Conservation (phyloP, 257 asterid genomes). For the Primulina huaijiensis region DNA sequence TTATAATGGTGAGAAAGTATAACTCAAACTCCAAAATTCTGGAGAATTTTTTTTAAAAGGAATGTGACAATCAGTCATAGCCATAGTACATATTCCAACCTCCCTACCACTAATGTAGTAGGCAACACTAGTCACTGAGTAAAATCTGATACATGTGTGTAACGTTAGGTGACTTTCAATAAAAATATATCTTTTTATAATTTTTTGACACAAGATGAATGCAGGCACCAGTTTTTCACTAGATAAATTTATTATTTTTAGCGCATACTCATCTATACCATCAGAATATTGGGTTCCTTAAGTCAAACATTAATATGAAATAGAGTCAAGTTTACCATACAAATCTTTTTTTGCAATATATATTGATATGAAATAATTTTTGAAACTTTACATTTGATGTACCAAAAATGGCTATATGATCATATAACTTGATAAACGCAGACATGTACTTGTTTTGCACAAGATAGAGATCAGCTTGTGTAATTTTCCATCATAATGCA, state of each 20-base stretch:
- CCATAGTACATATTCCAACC: neutral
- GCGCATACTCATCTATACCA: neutral
- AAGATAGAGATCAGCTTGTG: neutral
- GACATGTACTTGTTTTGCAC: neutral
- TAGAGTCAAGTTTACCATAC: neutral
- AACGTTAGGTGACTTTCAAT: too few relatives aligned
- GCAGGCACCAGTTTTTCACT: neutral
- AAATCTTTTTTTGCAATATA: neutral
- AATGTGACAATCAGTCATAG: neutral
- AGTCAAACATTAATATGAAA: neutral
- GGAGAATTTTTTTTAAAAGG: neutral
- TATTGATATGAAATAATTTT: neutral
- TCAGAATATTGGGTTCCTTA: neutral
- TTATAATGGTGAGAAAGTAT: neutral
- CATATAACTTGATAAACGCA: neutral
- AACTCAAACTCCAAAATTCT: neutral
- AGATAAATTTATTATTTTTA: too few relatives aligned
- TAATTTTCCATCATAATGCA: constrained; percentile 4
- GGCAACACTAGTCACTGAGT: neutral
- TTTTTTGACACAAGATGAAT: too few relatives aligned
- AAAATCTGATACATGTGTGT: too few relatives aligned
- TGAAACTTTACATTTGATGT: neutral
- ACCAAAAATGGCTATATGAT: neutral
- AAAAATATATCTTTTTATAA: too few relatives aligned
- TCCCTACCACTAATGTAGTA: neutral